These are phyloP conservation scores for Blastocystis hominis DNA, from an alignment of 352 stramenopile species.

Conservation along the genomic window DNA sequence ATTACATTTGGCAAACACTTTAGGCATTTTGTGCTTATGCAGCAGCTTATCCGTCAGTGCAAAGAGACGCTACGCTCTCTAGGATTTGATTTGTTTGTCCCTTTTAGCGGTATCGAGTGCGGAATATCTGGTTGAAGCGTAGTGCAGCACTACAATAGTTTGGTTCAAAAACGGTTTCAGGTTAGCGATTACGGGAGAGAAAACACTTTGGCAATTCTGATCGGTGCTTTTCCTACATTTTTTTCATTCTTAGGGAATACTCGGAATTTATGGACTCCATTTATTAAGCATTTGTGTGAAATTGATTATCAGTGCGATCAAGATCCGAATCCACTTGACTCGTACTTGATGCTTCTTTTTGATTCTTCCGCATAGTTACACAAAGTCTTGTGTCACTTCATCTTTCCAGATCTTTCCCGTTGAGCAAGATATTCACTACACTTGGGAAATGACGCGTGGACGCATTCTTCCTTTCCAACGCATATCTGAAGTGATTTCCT, in stretches of 20 bases:
- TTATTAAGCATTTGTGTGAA: constrained; percentile 28
- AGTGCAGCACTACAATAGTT: constrained; percentile 12
- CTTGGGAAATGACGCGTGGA: neutral
- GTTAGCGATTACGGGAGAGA: neutral
- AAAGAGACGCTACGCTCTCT: neutral
- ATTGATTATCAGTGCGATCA: neutral
- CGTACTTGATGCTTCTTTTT: neutral
- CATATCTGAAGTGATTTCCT: neutral
- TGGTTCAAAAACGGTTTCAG: neutral
- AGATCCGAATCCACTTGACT: constrained; percentile 17
- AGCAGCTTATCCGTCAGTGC: neutral
- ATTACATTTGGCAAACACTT: too few relatives aligned
- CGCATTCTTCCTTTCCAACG: constrained; percentile 16
- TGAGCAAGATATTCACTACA: neutral
- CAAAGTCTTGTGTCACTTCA: neutral
- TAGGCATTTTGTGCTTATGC: neutral
- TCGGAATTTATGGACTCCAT: neutral
- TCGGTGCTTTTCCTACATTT: neutral
- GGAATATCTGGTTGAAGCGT: neutral
- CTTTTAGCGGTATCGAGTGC: neutral
- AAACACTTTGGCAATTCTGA: constrained; percentile 21
- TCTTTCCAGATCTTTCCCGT: neutral
- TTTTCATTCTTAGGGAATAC: neutral
- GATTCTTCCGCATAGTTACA: neutral
- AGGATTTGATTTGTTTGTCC: constrained; percentile 34